Base-by-base conservation (phyloP, 306 rosid genomes). In the Mimosa pudica region DNA sequence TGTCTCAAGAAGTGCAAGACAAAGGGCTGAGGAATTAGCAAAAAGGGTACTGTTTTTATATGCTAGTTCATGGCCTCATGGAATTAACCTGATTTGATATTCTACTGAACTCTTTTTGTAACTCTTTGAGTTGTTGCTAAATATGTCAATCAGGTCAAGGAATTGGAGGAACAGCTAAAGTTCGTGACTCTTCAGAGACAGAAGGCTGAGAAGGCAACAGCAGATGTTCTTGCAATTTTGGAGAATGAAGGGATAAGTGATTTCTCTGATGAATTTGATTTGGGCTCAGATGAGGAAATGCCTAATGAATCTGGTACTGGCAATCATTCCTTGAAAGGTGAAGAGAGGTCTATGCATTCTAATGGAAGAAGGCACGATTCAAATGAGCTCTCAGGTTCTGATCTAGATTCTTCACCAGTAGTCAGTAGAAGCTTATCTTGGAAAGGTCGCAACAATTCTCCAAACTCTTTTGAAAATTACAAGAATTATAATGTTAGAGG, bases 171-270 rank as follows among this genome's bases (percentile, higher is more conserved):
- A 72, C 96, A 87, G 57, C 91, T 95, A 69, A 87, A 85, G 88
- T 64, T 83, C 8, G 91, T 92, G 86, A 85, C 90, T 73, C 85
- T 85, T 85, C 97, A 86, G 78, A 87, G 97, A 66, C 92, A 90
- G 86, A 89, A 87, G 93, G 98, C 98, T 60, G 98, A 95, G 92
- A 95, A 92, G 82, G 98, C 98, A 47, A 89, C 98, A 63, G 89
- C 62, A 77, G 98, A 95, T 66, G 96, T 92, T 77, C 98, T 95
- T 78, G 86, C 98, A 80, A 95, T 95, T 83, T 84, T 95, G 89
- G 98, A 92, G 87, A 81, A 66, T 83, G 88, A 83, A 48, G 97
- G 98, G 72, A 80, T 85, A 70, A 91, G 90, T 79, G 98, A 91
- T 75, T 69, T 82, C 82, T 91, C 91, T 13, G 94, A 91, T 67